Evolutionary conservation across 2,329 filamentous ascomycete genomes (phyloP), one percentile per base, ranked within the genome.

Genomic region (Talaromyces rugulosus): DNA sequence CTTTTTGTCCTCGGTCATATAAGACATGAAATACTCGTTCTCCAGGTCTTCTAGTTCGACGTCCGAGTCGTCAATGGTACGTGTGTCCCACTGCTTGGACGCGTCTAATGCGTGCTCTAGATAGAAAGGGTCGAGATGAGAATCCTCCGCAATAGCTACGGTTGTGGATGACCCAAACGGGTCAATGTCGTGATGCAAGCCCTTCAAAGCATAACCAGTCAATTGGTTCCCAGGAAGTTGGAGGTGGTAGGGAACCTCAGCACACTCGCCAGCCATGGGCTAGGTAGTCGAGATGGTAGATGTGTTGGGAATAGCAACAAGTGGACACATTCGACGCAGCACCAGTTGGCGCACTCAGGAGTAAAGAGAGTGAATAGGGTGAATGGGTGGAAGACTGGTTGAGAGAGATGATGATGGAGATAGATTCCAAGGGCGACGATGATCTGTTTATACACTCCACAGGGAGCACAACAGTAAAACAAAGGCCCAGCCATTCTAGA

Each of bases 71-170:
- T 65, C 66, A 28, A 68, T 68, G 33, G 63, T 65, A 59, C 68
- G 66, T 40, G 64, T 62, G 28, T 70, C 65, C 69, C 69, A 72
- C 44, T 66, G 62, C n/a, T 67, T 66, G 12, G 70, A 68, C 40
- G 65, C 67, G 6, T 69, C 66, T 51, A 76, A 62, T 16, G 74
- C 73, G 47, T 72, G 67, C 62, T 77, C 75, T 27, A 77, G 72
- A 56, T 77, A 77, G 65, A 77, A 77, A 4, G 75, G 75, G 61
- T 77, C 75, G 5, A 69, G 67, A 51, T 74, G 73, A 14, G 74
- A 68, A 33, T 77, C 74, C 63, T 75, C 74, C 4, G 55, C 55
- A 28, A 63, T 18, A 51, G 59, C 23, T 2, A 51, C 55, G 33
- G 42, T 34, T 44, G 56, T 64, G 16, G 58, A 14, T 12, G 61